Evolutionary conservation across 1,139 yeast species (phyloP).

Genomic region (Sugiyamaella neomexicana): DNA sequence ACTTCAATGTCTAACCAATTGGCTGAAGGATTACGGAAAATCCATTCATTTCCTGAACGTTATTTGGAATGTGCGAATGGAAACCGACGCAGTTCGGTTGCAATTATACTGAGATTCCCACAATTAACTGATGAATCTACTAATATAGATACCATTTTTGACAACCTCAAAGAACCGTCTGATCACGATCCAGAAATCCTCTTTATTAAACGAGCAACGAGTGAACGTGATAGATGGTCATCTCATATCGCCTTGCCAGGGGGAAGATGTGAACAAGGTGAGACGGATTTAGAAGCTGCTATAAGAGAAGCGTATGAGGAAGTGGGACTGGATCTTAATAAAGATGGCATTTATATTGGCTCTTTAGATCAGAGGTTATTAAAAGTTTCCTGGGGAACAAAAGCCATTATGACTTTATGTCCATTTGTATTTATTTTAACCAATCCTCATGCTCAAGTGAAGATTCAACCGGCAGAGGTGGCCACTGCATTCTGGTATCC

Average conservation of each 20-base stretch:
- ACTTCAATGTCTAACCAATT: slow-evolving; percentile 5
- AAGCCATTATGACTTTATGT: slow-evolving; percentile 40
- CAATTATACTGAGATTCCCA: slow-evolving; percentile 30
- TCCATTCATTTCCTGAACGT: slow-evolving; percentile 23
- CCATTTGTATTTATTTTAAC: slow-evolving; percentile 40
- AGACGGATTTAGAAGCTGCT: slow-evolving; percentile 39
- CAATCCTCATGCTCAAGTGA: slow-evolving; percentile 29
- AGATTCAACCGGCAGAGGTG: slow-evolving; percentile 40
- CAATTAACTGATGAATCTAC: slow-evolving; percentile 16
- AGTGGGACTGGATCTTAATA: slow-evolving; percentile 41
- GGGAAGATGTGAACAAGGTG: slow-evolving; percentile 43
- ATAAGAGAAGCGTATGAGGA: slow-evolving; percentile 44
- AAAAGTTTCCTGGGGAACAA: slow-evolving; percentile 41
- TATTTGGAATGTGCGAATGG: slow-evolving; percentile 24
- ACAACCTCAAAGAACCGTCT: slow-evolving; percentile 9
- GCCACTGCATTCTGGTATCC: slow-evolving; percentile 46
- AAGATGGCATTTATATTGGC: slow-evolving; percentile 36
- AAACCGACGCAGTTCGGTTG: slow-evolving; percentile 31
- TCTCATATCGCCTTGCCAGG: slow-evolving; percentile 47
- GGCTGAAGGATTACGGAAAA: slow-evolving; percentile 23
- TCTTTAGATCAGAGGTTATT: slow-evolving; percentile 42
- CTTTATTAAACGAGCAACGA: slow-evolving; percentile 42
- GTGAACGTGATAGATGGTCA: slow-evolving; percentile 45
- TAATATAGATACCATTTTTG: slow-evolving; percentile 6
- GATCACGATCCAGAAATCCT: slow-evolving; percentile 33